Percentiles rank a stretch among this genome's conserved stretches.
phyloP scores from a whole-genome alignment of 176 grass and related monocot genomes.

The Dactylis glomerata region DNA sequence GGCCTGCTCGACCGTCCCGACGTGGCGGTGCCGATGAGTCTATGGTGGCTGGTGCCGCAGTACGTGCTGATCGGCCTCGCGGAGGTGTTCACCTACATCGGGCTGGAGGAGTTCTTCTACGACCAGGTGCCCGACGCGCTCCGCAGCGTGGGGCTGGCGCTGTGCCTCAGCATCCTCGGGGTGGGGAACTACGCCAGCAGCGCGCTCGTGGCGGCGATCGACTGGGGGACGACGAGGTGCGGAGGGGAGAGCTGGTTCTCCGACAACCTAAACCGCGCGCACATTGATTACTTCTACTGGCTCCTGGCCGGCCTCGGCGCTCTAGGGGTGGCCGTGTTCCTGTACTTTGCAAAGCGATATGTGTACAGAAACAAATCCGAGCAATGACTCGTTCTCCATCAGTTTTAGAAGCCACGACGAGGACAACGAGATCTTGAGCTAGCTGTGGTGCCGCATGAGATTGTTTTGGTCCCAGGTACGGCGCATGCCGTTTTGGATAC shows the following conservation, averaged over 20 bases:
- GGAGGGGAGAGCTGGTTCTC: slow-evolving; percentile 63
- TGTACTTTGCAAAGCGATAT: slow-evolving; percentile 39
- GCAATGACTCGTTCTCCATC: not conserved
- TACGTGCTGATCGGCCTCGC: slow-evolving; percentile 56
- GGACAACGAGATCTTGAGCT: too few species aligned
- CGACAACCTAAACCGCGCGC: slow-evolving; percentile 63
- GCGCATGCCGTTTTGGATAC: too few species aligned
- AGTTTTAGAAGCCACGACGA: too few species aligned
- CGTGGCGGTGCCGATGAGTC: slow-evolving; percentile 55
- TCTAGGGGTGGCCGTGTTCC: slow-evolving; percentile 35
- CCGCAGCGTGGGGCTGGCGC: slow-evolving; percentile 56
- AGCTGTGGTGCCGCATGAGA: too few species aligned
- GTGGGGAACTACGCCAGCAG: slow-evolving; percentile 51
- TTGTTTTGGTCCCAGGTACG: too few species aligned
- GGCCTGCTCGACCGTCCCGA: slow-evolving; percentile 41
- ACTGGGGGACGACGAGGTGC: slow-evolving; percentile 29
- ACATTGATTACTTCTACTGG: slow-evolving; percentile 81
- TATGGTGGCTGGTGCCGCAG: slow-evolving; percentile 85
- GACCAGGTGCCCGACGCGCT: slow-evolving; percentile 54
- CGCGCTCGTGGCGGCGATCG: slow-evolving; percentile 47
- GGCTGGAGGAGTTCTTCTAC: slow-evolving; percentile 74
- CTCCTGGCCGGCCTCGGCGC: slow-evolving; percentile 44
- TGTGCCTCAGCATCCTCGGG: slow-evolving; percentile 63
- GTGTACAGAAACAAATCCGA: slow-evolving; percentile 25
- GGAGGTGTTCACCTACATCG: slow-evolving; percentile 20